Base-by-base conservation (phyloP, 2,329 filamentous ascomycete genomes). In the Diaporthe nobilis region DNA sequence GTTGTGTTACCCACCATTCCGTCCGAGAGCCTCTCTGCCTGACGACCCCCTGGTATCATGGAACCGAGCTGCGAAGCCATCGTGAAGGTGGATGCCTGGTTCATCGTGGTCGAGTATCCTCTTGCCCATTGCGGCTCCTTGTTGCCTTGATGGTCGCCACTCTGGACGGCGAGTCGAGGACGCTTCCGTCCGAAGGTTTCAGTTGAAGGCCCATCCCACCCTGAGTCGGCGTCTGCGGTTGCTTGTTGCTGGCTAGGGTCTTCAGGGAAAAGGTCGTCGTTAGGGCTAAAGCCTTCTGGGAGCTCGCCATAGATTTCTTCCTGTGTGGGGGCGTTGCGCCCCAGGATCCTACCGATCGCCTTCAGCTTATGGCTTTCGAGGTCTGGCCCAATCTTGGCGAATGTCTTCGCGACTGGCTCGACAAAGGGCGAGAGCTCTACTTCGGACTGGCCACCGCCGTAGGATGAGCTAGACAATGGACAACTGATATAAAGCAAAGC, bases 401-500 rank as follows among this genome's bases (percentile, higher is more conserved):
- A 82, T 84, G 78, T 77, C 28, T 87, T 85, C 55, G 88, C 77
- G 87, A 91, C 80, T 82, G 88, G 85, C 0, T 91, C 88, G 28
- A 98, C 85, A 80, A 98, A 98, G 0, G 89, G 88, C 0, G 95
- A 97, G 22, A 96, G 82, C 10, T 89, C 90, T 0, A 92, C 91
- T 75, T 91, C 87, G 15, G 75, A 71, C 78, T 92, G 89, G 65
- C 86, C 85, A 72, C 85, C 84, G 37, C 71, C 58, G 34, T 88
- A 86, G 74, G 91, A 89, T 10, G 92, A 91, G 76, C 91, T 92
- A 79, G 92, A 92, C 51, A 92, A 83, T 0, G 96, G 95, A 78
- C 92, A 94, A 82, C 95, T 98, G 73, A 98, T 87, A 80, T 98
- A 98, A 1, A 99, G 86, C 42, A 98, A 85, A 0, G 92, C 93